Evolutionary conservation across 148 eudicot genomes (phyloP), one percentile per base, ranked within the genome.

Genomic region (Vaccinium myrtillus): DNA sequence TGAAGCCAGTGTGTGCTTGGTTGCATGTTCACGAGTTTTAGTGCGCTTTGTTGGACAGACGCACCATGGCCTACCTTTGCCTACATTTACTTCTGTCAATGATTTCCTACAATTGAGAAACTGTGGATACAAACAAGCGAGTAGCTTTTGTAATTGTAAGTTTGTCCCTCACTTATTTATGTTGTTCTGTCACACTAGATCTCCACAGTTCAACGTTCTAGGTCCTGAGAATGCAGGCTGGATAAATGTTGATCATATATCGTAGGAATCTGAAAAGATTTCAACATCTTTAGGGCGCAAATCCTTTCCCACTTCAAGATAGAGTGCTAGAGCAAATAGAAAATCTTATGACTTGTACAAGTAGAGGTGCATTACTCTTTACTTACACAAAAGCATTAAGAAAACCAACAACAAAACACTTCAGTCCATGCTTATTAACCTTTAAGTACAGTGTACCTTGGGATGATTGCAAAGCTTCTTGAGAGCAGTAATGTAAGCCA

Each of bases 391-490:
- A n/a, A 70, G 43, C 5, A 54, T 12, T 11, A 51, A 82, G 23
- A 32, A 19, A 13, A 30, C 49, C 2, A 51, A 69, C 46, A 39
- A 5, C 32, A 56, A 32, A 80, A 65, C 12, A 73, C 46, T 43
- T 43, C 46, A 43, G 46, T 0, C 46, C 46, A 43, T 0, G 46
- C 46, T 43, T 82, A 36, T 36, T 32, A 30, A 27, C n/a, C 49
- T 77, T 56, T 14, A 80, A 53, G 50, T 30, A 83, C 50, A 75
- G 70, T 53, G 59, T 92, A 97, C 99, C 99, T 97, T 97, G 69
- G 99, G 99, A 84, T 97, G 99, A 86, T 97, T 97, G 94, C 99
- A 97, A 77, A 97, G 98, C 92, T 97, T 97, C 92, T 97, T 97
- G 53, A 97, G 92, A 82, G 94, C 98, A 82, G 99, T 97, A 87